Conservation (phyloP, 1,284 basidiomycete species). For the Naganishia sp. region DNA sequence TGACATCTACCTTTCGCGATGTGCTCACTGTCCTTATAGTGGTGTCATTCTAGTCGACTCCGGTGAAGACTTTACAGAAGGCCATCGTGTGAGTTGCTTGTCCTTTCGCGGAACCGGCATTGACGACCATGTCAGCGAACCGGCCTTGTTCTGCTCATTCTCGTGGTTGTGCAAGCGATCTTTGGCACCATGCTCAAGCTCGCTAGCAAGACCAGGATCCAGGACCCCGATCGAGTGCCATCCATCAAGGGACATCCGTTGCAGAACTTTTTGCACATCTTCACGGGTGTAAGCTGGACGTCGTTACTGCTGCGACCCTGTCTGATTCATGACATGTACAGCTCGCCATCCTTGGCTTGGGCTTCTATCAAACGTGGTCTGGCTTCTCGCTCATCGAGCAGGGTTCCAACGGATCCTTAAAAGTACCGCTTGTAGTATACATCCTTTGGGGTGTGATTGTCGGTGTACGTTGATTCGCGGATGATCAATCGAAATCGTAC, state of each 20-base stretch:
- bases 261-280: constrained; percentile 11
- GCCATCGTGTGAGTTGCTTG: constrained; percentile 12
- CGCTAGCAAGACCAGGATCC: neutral
- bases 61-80: neutral
- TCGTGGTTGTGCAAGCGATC: constrained; percentile 20
- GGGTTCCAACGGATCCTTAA: constrained; percentile 1
- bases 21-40: neutral
- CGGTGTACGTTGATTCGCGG: neutral
- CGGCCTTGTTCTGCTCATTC: constrained; percentile 19
- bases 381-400: constrained; percentile 16
- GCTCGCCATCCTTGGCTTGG: constrained; percentile 16
- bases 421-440: constrained; percentile 11
- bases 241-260: constrained; percentile 15
- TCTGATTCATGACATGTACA: neutral
- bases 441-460: constrained; percentile 26
- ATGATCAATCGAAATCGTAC: neutral
- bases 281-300: constrained; percentile 7
- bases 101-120: too few relatives aligned
- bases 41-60: constrained; percentile 15
- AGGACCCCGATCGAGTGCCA: neutral
- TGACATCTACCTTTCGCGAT: neutral
- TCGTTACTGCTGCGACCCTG: neutral
- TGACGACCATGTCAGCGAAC: neutral
- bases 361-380: constrained; percentile 25
- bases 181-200: constrained; percentile 14